Base-by-base conservation (phyloP, 345 rosid species). In the Salix suchowensis region DNA sequence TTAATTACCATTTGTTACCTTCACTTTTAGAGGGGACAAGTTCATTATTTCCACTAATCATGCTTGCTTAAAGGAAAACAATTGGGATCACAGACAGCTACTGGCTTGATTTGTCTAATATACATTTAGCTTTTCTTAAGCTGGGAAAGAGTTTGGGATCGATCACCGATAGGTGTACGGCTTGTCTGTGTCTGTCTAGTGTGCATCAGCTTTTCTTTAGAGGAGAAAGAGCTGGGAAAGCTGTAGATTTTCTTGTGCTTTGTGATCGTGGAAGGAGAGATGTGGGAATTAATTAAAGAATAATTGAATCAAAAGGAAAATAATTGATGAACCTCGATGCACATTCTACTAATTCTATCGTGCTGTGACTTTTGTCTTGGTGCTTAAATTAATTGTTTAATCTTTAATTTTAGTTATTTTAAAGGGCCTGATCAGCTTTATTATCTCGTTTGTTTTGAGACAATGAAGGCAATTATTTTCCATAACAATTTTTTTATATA, bases 171-270 rank as follows among this genome's bases (percentile, higher is more conserved):
- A 32, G 72, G 75, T 73, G 66, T 30, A 46, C 78, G 70, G 73
- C 28, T 77, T 72, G 81, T 65, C 77, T 73, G 65, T 36, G 58
- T 73, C 70, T 60, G 18, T 73, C 65, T 37, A 74, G 26, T 71
- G 23, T 24, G 15, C 48, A 26, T 46, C 1, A 21, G 54, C 70
- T 44, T 42, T 77, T 76, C 73, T 66, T 72, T 60, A 26, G 69
- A 70, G 78, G 42, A 73, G 73, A 61, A 70, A 67, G 75, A 46
- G 67, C 5, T 60, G 30, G 46, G 2, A 52, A 82, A 80, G 71
- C 71, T 62, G 4, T 76, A 81, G 81, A 64, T 78, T 82, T 73
- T 61, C 85, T 78, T 76, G 90, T 87, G 88, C 82, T 87, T 80
- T 75, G 83, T 78, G 86, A 78, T 26, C 73, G 80, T 75, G 77